Conservation (phyloP, 495 filamentous ascomycete genomes). For the Tuber umbilicatum region DNA sequence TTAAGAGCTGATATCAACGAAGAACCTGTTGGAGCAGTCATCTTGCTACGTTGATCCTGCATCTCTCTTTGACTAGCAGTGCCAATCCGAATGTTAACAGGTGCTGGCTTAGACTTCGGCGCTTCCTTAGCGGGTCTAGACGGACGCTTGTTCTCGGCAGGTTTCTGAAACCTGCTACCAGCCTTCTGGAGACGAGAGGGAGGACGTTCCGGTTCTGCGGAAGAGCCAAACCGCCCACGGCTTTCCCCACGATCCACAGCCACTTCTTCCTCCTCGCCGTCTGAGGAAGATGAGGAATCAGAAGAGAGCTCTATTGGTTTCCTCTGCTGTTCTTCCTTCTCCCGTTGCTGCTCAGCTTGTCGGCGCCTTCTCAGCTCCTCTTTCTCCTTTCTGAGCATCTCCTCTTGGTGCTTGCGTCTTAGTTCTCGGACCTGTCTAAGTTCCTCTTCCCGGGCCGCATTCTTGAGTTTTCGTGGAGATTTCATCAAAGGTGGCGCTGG, state of each 20-base stretch:
- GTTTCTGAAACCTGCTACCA: conserved; percentile 26
- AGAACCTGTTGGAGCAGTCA: conserved; percentile 24
- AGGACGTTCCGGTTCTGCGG: conserved; percentile 33
- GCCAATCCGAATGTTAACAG: conserved; percentile 38
- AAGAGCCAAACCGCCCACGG: conserved; percentile 23
- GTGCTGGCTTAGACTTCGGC: conserved; percentile 27
- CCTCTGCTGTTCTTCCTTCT: conserved; percentile 24
- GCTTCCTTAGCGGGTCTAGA: conserved; percentile 28
- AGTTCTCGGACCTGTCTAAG: conserved; percentile 31
- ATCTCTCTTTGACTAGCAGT: conserved; percentile 41
- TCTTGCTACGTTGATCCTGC: conserved; percentile 37
- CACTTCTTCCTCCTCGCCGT: conserved; percentile 27
- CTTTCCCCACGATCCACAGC: conserved; percentile 16
- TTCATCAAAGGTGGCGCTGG: conserved; percentile 2
- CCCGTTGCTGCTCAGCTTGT: conserved; percentile 32
- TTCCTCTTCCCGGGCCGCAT: conserved; percentile 17
- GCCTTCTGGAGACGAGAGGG: conserved; percentile 36
- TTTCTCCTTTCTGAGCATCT: conserved; percentile 34
- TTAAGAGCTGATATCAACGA: conserved; percentile 40
- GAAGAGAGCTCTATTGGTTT: conserved; percentile 13
- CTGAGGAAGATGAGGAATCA: conserved; percentile 7
- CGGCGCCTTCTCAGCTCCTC: conserved; percentile 33
- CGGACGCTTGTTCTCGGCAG: conserved; percentile 26
- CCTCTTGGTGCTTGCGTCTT: conserved; percentile 28
- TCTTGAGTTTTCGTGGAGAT: conserved; percentile 5